Conservation (phyloP, 345 rosid species). For the Firmiana major region DNA sequence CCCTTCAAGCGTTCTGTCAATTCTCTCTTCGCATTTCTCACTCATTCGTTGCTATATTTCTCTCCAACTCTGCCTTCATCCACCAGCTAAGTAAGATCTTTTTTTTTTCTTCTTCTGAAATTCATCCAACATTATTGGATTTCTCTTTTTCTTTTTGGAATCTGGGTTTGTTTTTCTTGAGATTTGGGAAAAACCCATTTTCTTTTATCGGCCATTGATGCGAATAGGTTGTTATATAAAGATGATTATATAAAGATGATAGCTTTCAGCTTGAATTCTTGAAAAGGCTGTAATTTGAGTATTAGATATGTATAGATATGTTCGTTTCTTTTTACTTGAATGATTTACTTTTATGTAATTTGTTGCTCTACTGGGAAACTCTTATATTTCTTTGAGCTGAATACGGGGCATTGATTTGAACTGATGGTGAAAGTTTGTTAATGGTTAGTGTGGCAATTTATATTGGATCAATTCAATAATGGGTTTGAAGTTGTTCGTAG, state of each 20-base stretch:
- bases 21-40: not conserved
- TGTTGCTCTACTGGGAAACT: not conserved
- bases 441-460: constrained; percentile 4
- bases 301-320: not conserved
- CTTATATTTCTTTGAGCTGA: constrained; percentile 8
- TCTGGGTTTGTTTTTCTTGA: constrained; percentile 4
- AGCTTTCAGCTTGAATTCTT: not conserved
- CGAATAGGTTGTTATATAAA: not conserved
- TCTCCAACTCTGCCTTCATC: constrained; percentile 1
- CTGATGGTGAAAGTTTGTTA: not conserved
- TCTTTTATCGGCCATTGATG: not conserved
- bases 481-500: constrained; percentile 8
- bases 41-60: not conserved
- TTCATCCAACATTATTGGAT: not conserved
- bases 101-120: not conserved
- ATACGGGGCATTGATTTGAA: constrained; percentile 1
- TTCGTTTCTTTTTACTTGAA: not conserved
- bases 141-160: not conserved
- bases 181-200: not conserved
- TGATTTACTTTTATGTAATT: not conserved
- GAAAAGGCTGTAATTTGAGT: no score
- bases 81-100: constrained; percentile 1
- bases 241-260: not conserved
- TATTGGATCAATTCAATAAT: constrained; percentile 12
- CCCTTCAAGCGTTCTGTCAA: not conserved